These are phyloP conservation scores for Rusavskia elegans DNA, from an alignment of 495 filamentous ascomycete genomes.

Conservation along the genomic window DNA sequence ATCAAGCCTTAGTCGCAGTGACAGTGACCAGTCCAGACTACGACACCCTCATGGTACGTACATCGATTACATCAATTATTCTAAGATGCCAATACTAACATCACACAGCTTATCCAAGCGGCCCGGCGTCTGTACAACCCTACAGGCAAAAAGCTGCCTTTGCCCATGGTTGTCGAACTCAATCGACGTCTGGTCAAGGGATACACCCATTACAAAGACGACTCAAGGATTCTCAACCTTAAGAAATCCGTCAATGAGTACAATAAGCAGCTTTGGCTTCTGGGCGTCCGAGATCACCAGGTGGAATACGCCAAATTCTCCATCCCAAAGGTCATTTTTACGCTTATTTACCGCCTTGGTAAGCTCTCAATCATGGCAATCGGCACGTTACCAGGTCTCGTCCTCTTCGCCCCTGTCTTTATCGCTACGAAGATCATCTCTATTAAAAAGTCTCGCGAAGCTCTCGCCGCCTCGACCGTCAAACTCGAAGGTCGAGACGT, in stretches of 20 bases:
- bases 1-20: constrained; percentile 69
- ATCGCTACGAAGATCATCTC: constrained; percentile 77
- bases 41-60: constrained; percentile 79
- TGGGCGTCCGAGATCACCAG: constrained; percentile 89
- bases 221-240: constrained; percentile 66
- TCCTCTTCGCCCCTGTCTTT: constrained; percentile 87
- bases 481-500: constrained; percentile 91
- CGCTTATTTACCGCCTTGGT: constrained; percentile 60
- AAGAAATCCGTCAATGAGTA: constrained; percentile 69
- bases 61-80: background rate
- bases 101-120: constrained; percentile 64
- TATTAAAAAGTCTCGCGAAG: constrained; percentile 77
- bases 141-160: constrained; percentile 80
- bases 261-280: constrained; percentile 70
- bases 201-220: constrained; percentile 84
- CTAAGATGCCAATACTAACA: constrained; percentile 17
- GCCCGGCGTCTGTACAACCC: constrained; percentile 87
- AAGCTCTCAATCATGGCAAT: constrained; percentile 65
- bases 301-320: constrained; percentile 82
- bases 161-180: constrained; percentile 89
- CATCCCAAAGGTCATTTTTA: constrained; percentile 53
- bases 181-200: constrained; percentile 87
- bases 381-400: constrained; percentile 70
- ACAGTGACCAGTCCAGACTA: constrained; percentile 92
- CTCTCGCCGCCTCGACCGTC: constrained; percentile 80